A percentile compares a stretch with the other conserved stretches of the same genome.
Evolutionary conservation across 1,284 basidiomycete genomes (phyloP).

Genomic region (Apiotrichum siamense): DNA sequence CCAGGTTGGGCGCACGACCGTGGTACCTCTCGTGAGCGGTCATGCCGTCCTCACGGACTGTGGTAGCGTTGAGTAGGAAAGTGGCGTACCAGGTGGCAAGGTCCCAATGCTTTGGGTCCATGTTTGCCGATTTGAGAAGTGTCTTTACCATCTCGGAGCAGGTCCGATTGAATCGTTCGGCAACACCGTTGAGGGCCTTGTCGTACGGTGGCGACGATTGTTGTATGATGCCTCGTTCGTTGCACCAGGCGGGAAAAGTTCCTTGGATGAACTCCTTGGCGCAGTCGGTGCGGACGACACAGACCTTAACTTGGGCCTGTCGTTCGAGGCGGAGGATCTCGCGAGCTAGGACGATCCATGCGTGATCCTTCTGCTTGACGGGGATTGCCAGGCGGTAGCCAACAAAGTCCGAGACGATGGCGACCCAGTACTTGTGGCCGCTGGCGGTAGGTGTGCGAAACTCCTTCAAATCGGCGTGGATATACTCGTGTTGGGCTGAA

Average conservation of each 20-base stretch:
- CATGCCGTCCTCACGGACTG: background rate
- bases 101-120: conserved; percentile 12
- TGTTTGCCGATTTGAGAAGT: conserved; percentile 1
- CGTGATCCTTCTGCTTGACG: background rate
- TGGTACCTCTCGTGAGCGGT: conserved; percentile 3
- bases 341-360: background rate
- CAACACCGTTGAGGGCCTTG: conserved; percentile 33
- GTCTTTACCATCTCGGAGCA: conserved; percentile 19
- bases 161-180: conserved; percentile 30
- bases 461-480: conserved; percentile 3
- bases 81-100: conserved; percentile 4
- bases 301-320: background rate
- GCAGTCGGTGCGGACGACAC: background rate
- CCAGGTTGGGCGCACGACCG: conserved; percentile 1
- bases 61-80: conserved; percentile 12
- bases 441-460: background rate
- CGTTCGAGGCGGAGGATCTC: background rate
- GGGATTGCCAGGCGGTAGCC: background rate
- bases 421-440: background rate
- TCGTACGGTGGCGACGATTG: conserved; percentile 15
- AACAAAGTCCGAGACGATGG: background rate
- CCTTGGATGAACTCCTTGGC: conserved; percentile 1
- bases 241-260: background rate
- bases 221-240: background rate
- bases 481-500: background rate